Base-by-base conservation (phyloP, 768 basidiomycete species). In the Collybia mongolica region DNA sequence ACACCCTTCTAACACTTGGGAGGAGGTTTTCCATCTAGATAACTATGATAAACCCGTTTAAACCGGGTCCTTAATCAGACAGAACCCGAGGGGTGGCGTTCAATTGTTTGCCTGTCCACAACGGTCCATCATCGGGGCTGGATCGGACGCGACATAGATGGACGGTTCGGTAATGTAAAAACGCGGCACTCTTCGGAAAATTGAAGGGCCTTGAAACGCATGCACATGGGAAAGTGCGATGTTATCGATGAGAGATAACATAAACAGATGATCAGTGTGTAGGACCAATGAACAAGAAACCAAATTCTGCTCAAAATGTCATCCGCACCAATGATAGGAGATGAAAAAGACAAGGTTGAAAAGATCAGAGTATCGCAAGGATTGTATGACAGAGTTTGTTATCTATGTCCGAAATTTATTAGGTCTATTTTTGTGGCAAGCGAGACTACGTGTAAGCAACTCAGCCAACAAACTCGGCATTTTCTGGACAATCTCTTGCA, bases 401-500 rank as follows among this genome's bases (percentile, higher is more conserved):
- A 59, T 17, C 41, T 42, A 53, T 32, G 46, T 50, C 46, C 45
- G 42, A 43, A 48, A 40, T 28, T 23, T 15, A 15, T 28, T 47
- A 9, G 22, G 19, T 26, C 32, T 32, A 38, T 24, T 20, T 20
- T 20, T 20, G 20, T 36, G 32, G 11, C 11, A 8, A 51, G 37
- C 38, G 26, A 26, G 39, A 40, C 39, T 38, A 43, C 18, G 44
- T 38, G 15, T 23, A 32, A 14, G 26, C 50, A 8, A 54, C 40
- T 77, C 63, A 84, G 53, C 67, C 74, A 61, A 69, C 69, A 60
- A 74, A 82, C 47, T 83, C 82, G 48, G 67, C 60, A 56, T 66
- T 74, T 62, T 83, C 83, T 37, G 81, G 76, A 65, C 84, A 86
- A 44, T 85, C 83, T 66, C 81, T 75, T 39, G 83, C 82, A 61